Evolutionary conservation across 148 eudicot species (phyloP).

Genomic region (Rhododendron ferrugineum): DNA sequence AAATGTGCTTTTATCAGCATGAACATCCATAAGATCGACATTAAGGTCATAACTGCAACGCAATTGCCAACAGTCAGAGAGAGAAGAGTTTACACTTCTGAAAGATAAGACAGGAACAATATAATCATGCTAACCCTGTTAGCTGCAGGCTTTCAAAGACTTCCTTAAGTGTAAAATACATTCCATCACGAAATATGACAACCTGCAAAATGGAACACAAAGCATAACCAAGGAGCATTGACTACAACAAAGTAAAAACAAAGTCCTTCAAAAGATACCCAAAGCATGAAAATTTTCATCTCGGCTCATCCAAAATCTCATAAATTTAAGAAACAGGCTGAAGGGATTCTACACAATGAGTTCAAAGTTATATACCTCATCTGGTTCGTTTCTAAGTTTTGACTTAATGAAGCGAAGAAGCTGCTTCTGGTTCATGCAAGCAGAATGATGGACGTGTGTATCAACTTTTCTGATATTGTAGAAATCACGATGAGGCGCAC

Average conservation of each 20-base stretch:
- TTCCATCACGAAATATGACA: conserved; percentile 84
- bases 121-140: conserved; percentile 47
- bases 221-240: conserved; percentile 9
- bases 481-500: conserved; percentile 86
- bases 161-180: conserved; percentile 71
- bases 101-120: background rate
- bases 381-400: conserved; percentile 70
- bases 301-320: background rate
- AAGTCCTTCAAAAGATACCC: background rate
- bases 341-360: background rate
- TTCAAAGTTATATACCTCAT: conserved; percentile 43
- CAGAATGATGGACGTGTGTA: conserved; percentile 87
- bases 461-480: conserved; percentile 81
- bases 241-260: background rate
- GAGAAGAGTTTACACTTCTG: background rate
- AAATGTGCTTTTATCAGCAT: conserved; percentile 81
- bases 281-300: background rate
- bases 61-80: conserved; percentile 9
- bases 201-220: conserved; percentile 35
- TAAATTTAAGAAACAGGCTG: background rate
- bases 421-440: conserved; percentile 89
- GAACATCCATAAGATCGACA: conserved; percentile 82
- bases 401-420: conserved; percentile 79
- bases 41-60: conserved; percentile 65
- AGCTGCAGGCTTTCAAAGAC: conserved; percentile 81